phyloP scores from a whole-genome alignment of 163 green algal species.

The Chloromonas sp. region DNA sequence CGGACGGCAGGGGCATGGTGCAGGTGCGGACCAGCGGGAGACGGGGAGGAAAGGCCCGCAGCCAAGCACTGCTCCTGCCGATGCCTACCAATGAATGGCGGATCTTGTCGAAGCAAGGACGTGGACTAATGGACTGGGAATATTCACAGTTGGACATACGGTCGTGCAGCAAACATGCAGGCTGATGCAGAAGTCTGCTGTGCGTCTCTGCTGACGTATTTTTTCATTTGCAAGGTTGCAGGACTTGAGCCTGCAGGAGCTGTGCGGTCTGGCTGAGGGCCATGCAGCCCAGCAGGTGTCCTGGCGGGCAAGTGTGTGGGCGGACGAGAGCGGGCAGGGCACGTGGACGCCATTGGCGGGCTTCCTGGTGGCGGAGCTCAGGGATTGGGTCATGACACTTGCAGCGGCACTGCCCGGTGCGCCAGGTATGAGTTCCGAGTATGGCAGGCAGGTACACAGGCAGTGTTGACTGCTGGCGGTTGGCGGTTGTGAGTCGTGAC shows the following conservation, averaged over 20 bases:
- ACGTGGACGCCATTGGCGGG: conserved; percentile 32
- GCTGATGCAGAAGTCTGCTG: too few species aligned
- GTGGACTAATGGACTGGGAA: too few species aligned
- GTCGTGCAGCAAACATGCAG: too few species aligned
- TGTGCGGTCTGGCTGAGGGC: conserved; percentile 23
- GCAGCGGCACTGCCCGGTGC: conserved; percentile 21
- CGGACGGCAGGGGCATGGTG: too few species aligned
- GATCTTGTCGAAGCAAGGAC: too few species aligned
- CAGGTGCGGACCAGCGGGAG: too few species aligned
- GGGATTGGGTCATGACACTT: conserved; percentile 27
- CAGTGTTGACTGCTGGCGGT: background rate
- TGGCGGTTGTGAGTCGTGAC: background rate
- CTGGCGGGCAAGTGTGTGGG: conserved; percentile 27
- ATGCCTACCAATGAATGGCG: too few species aligned
- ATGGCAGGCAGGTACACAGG: background rate
- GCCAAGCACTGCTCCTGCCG: too few species aligned
- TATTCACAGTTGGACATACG: too few species aligned
- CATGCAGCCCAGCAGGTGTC: conserved; percentile 1
- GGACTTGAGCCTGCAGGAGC: conserved; percentile 31
- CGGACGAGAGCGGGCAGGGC: conserved; percentile 34
- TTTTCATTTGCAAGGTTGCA: background rate
- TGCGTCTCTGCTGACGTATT: too few species aligned
- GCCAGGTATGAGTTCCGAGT: background rate
- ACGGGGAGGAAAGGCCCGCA: too few species aligned
- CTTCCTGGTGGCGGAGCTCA: conserved; percentile 38